Base-by-base conservation (phyloP, 2,329 filamentous ascomycete genomes). In the Chlorencoelia australis region DNA sequence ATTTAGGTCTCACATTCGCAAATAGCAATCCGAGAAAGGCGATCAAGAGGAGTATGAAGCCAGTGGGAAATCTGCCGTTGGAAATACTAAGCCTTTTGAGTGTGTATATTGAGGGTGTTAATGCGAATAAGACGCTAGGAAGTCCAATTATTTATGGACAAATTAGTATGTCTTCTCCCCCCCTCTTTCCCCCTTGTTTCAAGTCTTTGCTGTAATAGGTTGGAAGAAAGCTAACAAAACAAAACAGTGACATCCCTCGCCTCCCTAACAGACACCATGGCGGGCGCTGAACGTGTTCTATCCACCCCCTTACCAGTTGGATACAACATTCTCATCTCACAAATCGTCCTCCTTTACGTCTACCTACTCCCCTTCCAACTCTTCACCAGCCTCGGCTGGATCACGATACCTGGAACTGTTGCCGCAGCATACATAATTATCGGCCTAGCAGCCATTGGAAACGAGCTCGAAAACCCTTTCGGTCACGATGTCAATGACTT, bases 281-380 rank as follows among this genome's bases (percentile, higher is more conserved):
- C 74, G 11, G 77, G 79, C 40, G 77, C 77, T 31, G 83, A 91
- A 53, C 79, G 85, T 44, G 78, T 93, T 14, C 73, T 89, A 20
- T 82, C 80, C 57, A 93, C 85, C 0, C 85, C 85, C 1, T 71
- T 93, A 0, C 85, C 85, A 2, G 71, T 86, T 38, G 85, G 84
- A 30, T 93, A 93, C 64, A 76, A 73, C 46, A 91, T 93, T 50
- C 75, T 83, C 50, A 88, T 91, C 56, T 77, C 79, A 14, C 85
- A 93, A 57, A 89, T 91, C 54, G 85, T 85, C 20, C 88, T 82
- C 75, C 72, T 87, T 34, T 93, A 91, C 60, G 77, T 91, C 35
- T 62, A 86, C 48, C 68, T 85, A 20, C 69, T 93, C 1, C 85
- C 85, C 5, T 91, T 91, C 68, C 85, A 93, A 61, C 73, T 93